Evolutionary conservation across 164 flowering plant species (phyloP).

Genomic region (Nymphaea thermarum): DNA sequence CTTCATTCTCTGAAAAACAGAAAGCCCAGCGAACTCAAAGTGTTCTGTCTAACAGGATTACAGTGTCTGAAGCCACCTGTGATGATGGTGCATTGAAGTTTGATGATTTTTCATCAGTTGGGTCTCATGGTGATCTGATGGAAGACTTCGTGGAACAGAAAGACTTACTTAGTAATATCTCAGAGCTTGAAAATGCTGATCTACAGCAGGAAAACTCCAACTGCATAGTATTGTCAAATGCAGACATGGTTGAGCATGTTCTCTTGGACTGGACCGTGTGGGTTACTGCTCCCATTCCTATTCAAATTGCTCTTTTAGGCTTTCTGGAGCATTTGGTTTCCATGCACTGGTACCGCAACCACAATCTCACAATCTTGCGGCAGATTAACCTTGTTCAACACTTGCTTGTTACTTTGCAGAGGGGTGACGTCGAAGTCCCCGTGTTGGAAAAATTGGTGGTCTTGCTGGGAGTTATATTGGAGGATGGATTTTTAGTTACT

Average conservation of each 20-base stretch:
- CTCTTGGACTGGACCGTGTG: constrained; percentile 98
- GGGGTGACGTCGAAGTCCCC: constrained; percentile 98
- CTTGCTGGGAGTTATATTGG: constrained; percentile 87
- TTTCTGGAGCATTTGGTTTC: constrained; percentile 96
- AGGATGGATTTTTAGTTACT: constrained; percentile 88
- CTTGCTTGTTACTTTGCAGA: constrained; percentile 84
- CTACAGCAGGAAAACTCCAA: constrained; percentile 71
- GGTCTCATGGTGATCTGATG: constrained; percentile 69
- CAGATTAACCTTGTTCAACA: constrained; percentile 94
- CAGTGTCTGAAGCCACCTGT: too few relatives aligned
- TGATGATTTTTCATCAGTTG: constrained; percentile 70
- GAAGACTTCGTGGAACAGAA: constrained; percentile 81
- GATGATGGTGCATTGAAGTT: constrained; percentile 37
- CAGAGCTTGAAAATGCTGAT: constrained; percentile 80
- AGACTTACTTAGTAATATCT: constrained; percentile 84
- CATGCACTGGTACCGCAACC: constrained; percentile 98
- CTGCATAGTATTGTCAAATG: constrained; percentile 90
- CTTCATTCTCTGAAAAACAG: constrained; percentile 88
- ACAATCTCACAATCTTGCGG: constrained; percentile 85
- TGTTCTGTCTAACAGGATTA: not conserved
- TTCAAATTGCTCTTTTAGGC: constrained; percentile 83
- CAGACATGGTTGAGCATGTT: constrained; percentile 99
- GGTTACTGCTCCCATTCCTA: constrained; percentile 78
- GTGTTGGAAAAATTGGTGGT: constrained; percentile 91
- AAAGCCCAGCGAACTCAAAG: constrained; percentile 27